A percentile compares a stretch with the other conserved stretches of the same genome.
phyloP scores from a whole-genome alignment of 805 yeast species.

The Komagataella pseudopastoris region DNA sequence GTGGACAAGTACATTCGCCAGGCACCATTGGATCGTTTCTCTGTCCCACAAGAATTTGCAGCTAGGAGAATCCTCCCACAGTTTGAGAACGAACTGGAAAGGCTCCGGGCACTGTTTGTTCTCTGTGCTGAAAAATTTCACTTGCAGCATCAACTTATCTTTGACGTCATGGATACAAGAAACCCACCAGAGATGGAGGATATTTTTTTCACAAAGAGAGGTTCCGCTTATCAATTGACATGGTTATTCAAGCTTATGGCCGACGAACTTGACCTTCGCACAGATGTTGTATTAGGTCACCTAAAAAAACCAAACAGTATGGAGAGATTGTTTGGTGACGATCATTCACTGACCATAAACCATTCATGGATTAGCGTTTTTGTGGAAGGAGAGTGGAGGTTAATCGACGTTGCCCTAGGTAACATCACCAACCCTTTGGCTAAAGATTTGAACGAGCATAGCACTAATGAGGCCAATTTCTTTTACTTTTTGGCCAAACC shows the following conservation, averaged over 20 bases:
- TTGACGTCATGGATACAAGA: constrained; percentile 17
- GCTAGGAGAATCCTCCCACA: constrained; percentile 36
- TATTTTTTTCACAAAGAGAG: constrained; percentile 12
- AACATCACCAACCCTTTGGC: constrained; percentile 40
- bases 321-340: constrained; percentile 23
- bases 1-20: constrained; percentile 29
- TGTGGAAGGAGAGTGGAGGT: constrained; percentile 64
- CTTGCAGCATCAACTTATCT: constrained; percentile 22
- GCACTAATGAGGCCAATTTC: constrained; percentile 19
- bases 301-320: constrained; percentile 64
- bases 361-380: constrained; percentile 85
- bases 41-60: constrained; percentile 43
- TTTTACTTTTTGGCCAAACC: constrained; percentile 78
- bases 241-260: constrained; percentile 66
- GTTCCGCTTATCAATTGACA: constrained; percentile 49
- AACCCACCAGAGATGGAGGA: constrained; percentile 15
- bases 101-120: constrained; percentile 49
- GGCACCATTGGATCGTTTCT: constrained; percentile 21
- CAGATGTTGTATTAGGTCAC: constrained; percentile 73
- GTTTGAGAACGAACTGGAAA: constrained; percentile 40
- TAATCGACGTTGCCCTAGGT: constrained; percentile 63
- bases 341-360: constrained; percentile 41
- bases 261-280: constrained; percentile 51
- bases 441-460: constrained; percentile 20
- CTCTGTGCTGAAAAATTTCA: constrained; percentile 49